Conservation (phyloP, 2,329 filamentous ascomycete species). For the Talaromyces sp. region DNA sequence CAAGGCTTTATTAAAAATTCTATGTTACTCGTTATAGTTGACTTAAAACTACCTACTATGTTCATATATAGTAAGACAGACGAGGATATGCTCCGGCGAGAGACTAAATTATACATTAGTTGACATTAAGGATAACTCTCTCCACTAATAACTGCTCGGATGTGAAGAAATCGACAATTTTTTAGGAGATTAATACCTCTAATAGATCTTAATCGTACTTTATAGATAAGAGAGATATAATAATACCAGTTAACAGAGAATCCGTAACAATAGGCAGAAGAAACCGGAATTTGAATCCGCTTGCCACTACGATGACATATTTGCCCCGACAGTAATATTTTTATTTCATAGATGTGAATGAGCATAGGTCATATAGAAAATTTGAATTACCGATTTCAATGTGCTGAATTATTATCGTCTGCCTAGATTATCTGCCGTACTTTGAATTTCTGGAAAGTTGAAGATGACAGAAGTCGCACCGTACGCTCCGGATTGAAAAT, state of each 20-base stretch:
- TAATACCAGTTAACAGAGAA: too few species aligned
- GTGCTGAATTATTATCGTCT: background rate
- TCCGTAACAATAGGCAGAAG: background rate
- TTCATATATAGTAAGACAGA: background rate
- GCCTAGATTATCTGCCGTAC: background rate
- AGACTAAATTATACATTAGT: background rate
- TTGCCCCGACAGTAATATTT: background rate
- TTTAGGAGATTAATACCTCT: too few species aligned
- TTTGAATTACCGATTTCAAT: background rate
- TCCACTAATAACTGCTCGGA: background rate
- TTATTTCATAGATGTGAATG: background rate
- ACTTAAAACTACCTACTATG: too few species aligned
- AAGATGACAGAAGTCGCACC: background rate
- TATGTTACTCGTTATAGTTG: background rate
- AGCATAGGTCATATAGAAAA: background rate
- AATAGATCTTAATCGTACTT: background rate
- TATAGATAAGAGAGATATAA: background rate
- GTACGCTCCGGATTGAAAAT: background rate
- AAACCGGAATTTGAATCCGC: background rate
- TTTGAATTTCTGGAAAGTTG: background rate
- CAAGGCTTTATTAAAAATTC: background rate
- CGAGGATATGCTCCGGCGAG: background rate
- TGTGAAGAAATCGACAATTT: background rate
- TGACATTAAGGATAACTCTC: too few species aligned
- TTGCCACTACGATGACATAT: background rate